Percentiles rank a stretch among this genome's conserved stretches.
Evolutionary conservation across 192 early-diverging fungal genomes (phyloP).

Genomic region (Entomortierella parvispora): DNA sequence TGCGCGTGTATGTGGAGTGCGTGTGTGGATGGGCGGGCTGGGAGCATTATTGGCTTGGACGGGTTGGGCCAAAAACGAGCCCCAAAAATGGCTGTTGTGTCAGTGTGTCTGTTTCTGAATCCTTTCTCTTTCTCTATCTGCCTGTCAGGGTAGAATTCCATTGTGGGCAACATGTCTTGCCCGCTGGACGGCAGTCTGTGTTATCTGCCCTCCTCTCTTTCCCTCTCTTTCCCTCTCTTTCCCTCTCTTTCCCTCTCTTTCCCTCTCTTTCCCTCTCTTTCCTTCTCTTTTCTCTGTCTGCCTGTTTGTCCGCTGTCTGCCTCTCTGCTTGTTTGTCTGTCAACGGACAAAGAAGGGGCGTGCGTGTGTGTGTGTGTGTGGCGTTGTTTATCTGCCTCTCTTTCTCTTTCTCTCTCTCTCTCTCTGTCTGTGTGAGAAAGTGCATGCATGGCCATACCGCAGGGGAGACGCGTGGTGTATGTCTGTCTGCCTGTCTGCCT

Average conservation of each 20-base stretch:
- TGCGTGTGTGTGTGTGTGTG: background rate
- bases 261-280: background rate
- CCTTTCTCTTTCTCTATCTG: too few species aligned
- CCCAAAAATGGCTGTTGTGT: too few species aligned
- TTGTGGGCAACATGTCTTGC: too few species aligned
- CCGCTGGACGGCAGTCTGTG: background rate
- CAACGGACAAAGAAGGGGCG: too few species aligned
- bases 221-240: background rate
- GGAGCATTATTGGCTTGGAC: too few species aligned
- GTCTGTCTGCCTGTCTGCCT: background rate
- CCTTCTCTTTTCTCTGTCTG: background rate
- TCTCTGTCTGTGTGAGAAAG: background rate
- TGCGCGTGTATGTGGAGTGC: background rate
- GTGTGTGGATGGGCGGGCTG: too few species aligned
- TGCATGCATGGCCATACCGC: background rate
- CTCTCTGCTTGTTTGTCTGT: too few species aligned
- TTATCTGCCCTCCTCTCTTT: background rate
- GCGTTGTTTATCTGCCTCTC: background rate
- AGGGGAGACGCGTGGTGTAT: background rate
- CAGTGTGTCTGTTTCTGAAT: too few species aligned
- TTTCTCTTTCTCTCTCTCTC: background rate
- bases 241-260: background rate
- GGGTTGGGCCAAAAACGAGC: too few species aligned
- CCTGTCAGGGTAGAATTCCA: too few species aligned
- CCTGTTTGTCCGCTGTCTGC: too few species aligned